phyloP scores from a whole-genome alignment of 139 green algal genomes.

The Desmodesmus armatus region DNA sequence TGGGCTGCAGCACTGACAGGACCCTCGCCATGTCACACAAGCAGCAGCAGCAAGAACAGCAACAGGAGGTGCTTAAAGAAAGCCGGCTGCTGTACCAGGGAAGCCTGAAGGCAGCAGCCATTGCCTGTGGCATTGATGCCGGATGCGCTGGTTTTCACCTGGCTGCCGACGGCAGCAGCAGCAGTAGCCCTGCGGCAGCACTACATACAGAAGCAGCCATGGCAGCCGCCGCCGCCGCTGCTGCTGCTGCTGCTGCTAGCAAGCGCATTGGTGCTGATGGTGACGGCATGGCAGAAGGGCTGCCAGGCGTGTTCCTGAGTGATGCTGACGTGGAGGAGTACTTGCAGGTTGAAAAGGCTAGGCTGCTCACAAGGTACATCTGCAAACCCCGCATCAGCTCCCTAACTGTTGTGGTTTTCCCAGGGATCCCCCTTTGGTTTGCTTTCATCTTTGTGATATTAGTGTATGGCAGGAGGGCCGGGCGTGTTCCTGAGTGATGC shows the following conservation, averaged over 20 bases:
- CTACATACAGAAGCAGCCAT: background rate
- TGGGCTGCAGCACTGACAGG: too few species aligned
- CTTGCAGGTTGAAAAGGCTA: background rate
- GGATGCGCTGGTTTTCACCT: background rate
- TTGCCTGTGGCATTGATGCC: background rate
- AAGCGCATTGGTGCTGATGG: background rate
- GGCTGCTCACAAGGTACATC: too few species aligned
- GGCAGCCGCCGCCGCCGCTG: background rate
- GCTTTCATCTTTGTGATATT: too few species aligned
- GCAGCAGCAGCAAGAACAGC: background rate
- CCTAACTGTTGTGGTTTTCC: too few species aligned
- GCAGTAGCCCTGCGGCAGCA: background rate
- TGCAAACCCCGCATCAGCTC: too few species aligned
- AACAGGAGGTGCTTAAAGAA: background rate
- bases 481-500: background rate
- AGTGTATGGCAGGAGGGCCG: background rate
- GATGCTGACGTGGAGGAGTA: background rate
- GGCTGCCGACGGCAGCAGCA: conserved; percentile 2
- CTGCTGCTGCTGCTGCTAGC: background rate
- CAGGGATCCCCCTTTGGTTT: too few species aligned
- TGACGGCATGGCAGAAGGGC: too few species aligned
- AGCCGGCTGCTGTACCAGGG: background rate
- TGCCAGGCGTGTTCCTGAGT: background rate
- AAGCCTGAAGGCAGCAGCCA: background rate
- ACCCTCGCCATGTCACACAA: too few species aligned